phyloP scores from a whole-genome alignment of 164 flowering plant genomes.

The Dillenia suffruticosa region DNA sequence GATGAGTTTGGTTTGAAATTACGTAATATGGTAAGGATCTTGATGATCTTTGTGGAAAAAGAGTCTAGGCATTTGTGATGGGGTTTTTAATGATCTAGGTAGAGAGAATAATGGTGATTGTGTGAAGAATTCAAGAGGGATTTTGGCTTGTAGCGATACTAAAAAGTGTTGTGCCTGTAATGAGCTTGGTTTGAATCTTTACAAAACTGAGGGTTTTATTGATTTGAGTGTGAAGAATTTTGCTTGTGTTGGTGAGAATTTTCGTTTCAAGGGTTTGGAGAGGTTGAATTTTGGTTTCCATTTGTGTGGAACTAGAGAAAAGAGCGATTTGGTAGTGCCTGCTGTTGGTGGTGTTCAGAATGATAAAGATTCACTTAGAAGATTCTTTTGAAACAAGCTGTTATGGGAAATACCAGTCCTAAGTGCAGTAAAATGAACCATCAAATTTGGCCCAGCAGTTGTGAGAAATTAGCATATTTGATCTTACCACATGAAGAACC shows the following conservation, averaged over 20 bases:
- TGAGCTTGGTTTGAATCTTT: too few species aligned
- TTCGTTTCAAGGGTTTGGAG: too few species aligned
- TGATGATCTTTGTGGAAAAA: too few species aligned
- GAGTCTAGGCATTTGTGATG: background rate
- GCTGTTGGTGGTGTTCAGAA: background rate
- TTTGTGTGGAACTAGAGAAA: background rate
- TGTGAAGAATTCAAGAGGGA: too few species aligned
- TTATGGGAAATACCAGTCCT: slow-evolving; percentile 7
- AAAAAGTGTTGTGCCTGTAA: too few species aligned
- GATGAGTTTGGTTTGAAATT: background rate
- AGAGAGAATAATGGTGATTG: too few species aligned
- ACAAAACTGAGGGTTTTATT: too few species aligned
- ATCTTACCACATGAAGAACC: background rate
- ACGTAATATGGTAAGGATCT: too few species aligned
- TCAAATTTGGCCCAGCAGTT: slow-evolving; percentile 7
- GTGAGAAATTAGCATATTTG: slow-evolving; percentile 7
- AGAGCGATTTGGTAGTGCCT: background rate
- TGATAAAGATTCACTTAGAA: slow-evolving; percentile 14
- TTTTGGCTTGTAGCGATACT: too few species aligned
- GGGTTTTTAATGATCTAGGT: background rate
- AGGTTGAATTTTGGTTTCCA: background rate
- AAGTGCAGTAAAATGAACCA: slow-evolving; percentile 11
- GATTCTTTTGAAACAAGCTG: slow-evolving; percentile 13
- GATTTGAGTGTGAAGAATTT: too few species aligned
- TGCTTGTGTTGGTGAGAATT: too few species aligned